These are phyloP conservation scores for Phytopythium montanum DNA, from an alignment of 352 stramenopile species.

Conservation along the genomic window DNA sequence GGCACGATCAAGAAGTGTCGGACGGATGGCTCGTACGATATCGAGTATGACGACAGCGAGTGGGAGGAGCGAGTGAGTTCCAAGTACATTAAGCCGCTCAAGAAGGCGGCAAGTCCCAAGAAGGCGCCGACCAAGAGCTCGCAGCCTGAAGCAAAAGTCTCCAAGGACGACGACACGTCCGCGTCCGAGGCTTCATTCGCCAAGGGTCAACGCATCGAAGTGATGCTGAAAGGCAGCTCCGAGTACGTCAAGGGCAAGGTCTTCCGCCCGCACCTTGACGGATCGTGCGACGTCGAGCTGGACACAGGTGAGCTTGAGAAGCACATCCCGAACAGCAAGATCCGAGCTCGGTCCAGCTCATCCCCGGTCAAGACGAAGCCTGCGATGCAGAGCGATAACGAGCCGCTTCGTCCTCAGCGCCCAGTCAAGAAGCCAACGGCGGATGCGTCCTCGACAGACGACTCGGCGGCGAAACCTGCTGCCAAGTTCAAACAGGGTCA, in stretches of 20 bases:
- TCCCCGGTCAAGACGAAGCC: constrained; percentile 28
- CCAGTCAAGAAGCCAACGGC: constrained; percentile 23
- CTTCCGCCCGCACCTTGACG: constrained; percentile 38
- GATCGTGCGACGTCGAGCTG: constrained; percentile 62
- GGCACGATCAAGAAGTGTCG: constrained; percentile 41
- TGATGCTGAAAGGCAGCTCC: constrained; percentile 37
- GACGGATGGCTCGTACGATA: constrained; percentile 33
- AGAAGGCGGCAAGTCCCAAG: constrained; percentile 28
- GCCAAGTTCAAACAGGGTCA: constrained; percentile 36
- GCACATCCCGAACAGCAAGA: constrained; percentile 26
- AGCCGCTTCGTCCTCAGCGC: constrained; percentile 39
- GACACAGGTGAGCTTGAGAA: constrained; percentile 62
- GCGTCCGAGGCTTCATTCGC: constrained; percentile 30
- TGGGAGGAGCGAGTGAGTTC: constrained; percentile 47
- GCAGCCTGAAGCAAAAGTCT: constrained; percentile 8
- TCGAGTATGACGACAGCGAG: constrained; percentile 60
- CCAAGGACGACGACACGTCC: constrained; percentile 23
- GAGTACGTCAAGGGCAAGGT: constrained; percentile 52
- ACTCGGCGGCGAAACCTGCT: constrained; percentile 22
- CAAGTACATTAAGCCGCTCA: constrained; percentile 37
- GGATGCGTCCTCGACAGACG: constrained; percentile 33
- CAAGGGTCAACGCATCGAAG: constrained; percentile 60
- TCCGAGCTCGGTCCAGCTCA: constrained; percentile 21
- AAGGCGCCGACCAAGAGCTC: constrained; percentile 16
- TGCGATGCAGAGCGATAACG: constrained; percentile 38